Base-by-base conservation (phyloP, 2,329 filamentous ascomycete genomes). In the Botrytis medusae region DNA sequence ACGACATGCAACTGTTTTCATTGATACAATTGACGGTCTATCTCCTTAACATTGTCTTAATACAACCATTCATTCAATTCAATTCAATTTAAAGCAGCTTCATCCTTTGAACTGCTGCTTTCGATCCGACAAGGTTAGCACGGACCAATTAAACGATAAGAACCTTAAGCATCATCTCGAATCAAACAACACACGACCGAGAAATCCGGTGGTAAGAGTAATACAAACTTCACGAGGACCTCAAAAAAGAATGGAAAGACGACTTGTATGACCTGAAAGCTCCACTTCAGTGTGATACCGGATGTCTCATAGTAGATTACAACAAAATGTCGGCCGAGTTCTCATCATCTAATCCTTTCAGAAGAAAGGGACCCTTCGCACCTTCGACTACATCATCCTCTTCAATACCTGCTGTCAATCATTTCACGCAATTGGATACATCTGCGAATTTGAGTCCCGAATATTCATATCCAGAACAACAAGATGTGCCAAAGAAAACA, bases 311-410 rank as follows among this genome's bases (percentile, higher is more conserved):
- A 42, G 54, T 62, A 54, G 42, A 73, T 29, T 18, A 62, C 57
- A 32, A 40, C 76, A 78, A 57, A n/a, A 81, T 80, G 78, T 74
- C 79, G 73, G 75, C 77, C 64, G 76, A 78, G 42, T 77, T 77
- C 65, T 72, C 77, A 20, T 80, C 80, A 37, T 81, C 80, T 60
- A 81, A 81, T 74, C 80, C 80, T 59, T 81, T 81, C 71, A 76
- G 80, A 40, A 78, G 79, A 77, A 81, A 79, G 78, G 74, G 60
- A 34, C 62, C 73, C 72, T 32, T 44, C 63, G 34, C 68, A 46
- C 25, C 63, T 73, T 29, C 74, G n/a, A 67, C 69, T 16, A 73
- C 72, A 54, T 63, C 74, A 72, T 68, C 76, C 64, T 54, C 76
- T 46, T 63, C 74, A 67, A 69, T 72, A 61, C 72, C 60, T 32